Evolutionary conservation across 495 filamentous ascomycete species (phyloP).

Genomic region (Penicillium coprophilum): DNA sequence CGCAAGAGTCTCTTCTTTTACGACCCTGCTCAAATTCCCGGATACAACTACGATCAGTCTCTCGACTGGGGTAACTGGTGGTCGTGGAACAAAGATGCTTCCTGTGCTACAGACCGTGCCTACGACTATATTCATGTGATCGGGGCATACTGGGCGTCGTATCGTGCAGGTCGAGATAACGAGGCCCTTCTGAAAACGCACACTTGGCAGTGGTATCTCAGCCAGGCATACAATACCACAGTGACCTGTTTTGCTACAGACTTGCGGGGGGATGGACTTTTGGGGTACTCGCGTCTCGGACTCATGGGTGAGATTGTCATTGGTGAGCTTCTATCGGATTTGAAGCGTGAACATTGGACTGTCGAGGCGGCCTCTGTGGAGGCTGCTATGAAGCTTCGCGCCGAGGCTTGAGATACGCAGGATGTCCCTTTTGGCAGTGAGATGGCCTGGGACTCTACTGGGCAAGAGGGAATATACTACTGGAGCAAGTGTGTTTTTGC

Average conservation of each 20-base stretch:
- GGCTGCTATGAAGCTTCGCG: slow-evolving; percentile 41
- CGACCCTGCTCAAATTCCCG: neutral
- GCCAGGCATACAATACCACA: neutral
- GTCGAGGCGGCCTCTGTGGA: slow-evolving; percentile 35
- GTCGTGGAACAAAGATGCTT: slow-evolving; percentile 42
- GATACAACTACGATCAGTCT: slow-evolving; percentile 10
- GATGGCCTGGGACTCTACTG: slow-evolving; percentile 50
- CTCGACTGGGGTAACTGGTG: slow-evolving; percentile 40
- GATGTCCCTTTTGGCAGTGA: slow-evolving; percentile 54
- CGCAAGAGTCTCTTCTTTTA: neutral
- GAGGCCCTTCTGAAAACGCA: neutral
- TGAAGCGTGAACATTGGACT: slow-evolving; percentile 33
- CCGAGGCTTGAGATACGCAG: slow-evolving; percentile 40
- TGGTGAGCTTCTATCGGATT: slow-evolving; percentile 45
- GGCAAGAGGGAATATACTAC: neutral
- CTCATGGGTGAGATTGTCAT: slow-evolving; percentile 56
- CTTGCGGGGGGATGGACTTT: slow-evolving; percentile 23
- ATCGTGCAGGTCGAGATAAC: slow-evolving; percentile 45
- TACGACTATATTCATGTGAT: slow-evolving; percentile 56
- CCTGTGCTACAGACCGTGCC: slow-evolving; percentile 45
- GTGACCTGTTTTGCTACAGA: slow-evolving; percentile 8
- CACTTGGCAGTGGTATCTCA: neutral
- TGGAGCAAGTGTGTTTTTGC: neutral
- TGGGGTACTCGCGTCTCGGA: slow-evolving; percentile 40
- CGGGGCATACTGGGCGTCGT: slow-evolving; percentile 51